Percentiles rank a stretch among this genome's conserved stretches.
Evolutionary conservation across 176 grass and related monocot species (phyloP).

Genomic region (Phoenix roebelenii): DNA sequence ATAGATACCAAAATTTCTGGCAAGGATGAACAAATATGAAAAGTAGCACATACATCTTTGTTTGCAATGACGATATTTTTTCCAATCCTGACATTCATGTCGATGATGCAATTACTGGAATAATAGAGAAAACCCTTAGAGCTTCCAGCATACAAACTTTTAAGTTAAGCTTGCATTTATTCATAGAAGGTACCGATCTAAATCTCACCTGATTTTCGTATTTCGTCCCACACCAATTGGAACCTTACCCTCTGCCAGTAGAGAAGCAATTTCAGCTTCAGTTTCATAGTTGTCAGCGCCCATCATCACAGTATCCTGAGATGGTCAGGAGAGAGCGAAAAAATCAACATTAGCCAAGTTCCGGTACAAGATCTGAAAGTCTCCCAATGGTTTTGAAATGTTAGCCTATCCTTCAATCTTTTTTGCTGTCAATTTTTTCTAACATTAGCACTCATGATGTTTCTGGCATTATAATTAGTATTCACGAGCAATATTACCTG

Average conservation of each 20-base stretch:
- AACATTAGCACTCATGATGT: too few species aligned
- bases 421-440: too few species aligned
- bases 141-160: background rate
- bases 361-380: too few species aligned
- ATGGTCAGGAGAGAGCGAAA: too few species aligned
- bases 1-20: background rate
- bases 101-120: slow-evolving; percentile 69
- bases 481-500: too few species aligned
- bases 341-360: too few species aligned
- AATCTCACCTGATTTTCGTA: slow-evolving; percentile 52
- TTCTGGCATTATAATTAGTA: too few species aligned
- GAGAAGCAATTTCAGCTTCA: slow-evolving; percentile 35
- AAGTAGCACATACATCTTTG: slow-evolving; percentile 25
- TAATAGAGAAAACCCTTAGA: slow-evolving; percentile 6
- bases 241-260: slow-evolving; percentile 40
- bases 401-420: too few species aligned
- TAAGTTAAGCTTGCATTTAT: too few species aligned
- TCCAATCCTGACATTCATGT: slow-evolving; percentile 69
- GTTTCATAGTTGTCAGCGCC: slow-evolving; percentile 59
- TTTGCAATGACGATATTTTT: slow-evolving; percentile 45
- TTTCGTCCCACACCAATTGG: slow-evolving; percentile 57
- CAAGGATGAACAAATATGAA: background rate
- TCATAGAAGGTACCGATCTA: background rate
- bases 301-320: slow-evolving; percentile 77
- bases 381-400: too few species aligned